Conservation (phyloP, 2,329 filamentous ascomycete species). For the Hymenoscyphus fructigenus region DNA sequence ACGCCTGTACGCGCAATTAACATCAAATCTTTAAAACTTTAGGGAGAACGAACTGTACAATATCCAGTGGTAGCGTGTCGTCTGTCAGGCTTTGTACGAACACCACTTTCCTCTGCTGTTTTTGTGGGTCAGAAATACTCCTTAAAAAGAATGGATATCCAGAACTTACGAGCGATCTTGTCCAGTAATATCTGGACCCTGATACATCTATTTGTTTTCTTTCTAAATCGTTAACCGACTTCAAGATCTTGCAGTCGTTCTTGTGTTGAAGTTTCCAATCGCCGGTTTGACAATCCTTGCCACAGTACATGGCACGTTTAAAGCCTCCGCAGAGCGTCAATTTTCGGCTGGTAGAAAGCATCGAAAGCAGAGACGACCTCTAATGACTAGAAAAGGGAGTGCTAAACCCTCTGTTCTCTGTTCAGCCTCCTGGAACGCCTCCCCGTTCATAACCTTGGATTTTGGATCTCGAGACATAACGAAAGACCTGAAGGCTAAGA, state of each 20-base stretch:
- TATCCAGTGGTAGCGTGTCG: neutral
- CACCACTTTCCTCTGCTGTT: neutral
- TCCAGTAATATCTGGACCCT: neutral
- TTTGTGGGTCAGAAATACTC: too few species aligned
- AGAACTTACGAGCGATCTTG: neutral
- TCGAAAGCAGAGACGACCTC: neutral
- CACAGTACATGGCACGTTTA: neutral
- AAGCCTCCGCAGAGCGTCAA: neutral
- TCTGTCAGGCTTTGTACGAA: neutral
- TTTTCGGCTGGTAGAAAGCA: neutral
- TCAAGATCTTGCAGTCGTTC: neutral
- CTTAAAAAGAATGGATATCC: neutral
- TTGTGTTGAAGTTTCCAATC: conserved; percentile 6
- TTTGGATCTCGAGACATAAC: neutral
- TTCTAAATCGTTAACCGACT: neutral
- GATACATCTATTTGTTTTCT: too few species aligned
- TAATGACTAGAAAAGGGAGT: too few species aligned
- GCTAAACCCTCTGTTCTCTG: too few species aligned
- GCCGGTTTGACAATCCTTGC: neutral
- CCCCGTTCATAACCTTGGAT: neutral
- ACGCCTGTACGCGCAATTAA: too few species aligned
- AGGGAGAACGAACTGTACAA: neutral
- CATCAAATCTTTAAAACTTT: too few species aligned
- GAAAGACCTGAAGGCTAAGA: neutral
- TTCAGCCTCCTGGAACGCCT: neutral